phyloP scores from a whole-genome alignment of 78 protist species.

The Polysphondylium violaceum region DNA sequence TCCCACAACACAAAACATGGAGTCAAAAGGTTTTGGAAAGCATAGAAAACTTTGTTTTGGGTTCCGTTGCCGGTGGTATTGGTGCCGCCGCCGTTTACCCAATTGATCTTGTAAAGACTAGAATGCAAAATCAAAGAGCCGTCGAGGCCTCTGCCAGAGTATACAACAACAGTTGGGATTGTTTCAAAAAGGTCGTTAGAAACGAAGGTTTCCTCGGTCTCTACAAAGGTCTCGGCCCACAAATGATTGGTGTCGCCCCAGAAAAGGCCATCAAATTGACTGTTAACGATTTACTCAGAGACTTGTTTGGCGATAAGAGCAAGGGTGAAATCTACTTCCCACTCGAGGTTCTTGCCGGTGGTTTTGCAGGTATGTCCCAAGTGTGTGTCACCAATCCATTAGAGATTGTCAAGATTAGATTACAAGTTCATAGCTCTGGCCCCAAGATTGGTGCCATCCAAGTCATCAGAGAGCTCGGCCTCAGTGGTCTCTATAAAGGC shows the following conservation, averaged over 20 bases:
- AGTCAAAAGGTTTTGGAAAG: conserved; percentile 24
- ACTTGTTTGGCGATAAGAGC: conserved; percentile 73
- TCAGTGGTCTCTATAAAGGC: conserved; percentile 89
- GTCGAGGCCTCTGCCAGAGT: conserved; percentile 67
- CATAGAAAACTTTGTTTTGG: conserved; percentile 78
- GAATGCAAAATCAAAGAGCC: conserved; percentile 87
- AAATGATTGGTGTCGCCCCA: conserved; percentile 93
- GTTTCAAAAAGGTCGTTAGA: conserved; percentile 81
- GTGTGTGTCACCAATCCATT: conserved; percentile 91
- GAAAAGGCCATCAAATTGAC: conserved; percentile 92
- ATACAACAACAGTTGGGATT: conserved; percentile 83
- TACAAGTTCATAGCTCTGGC: conserved; percentile 78
- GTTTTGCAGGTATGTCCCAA: conserved; percentile 88
- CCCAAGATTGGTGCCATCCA: conserved; percentile 40
- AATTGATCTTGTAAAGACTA: conserved; percentile 88
- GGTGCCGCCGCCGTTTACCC: conserved; percentile 91
- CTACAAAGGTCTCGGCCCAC: conserved; percentile 88
- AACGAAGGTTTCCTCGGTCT: conserved; percentile 84
- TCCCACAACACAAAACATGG: conserved; percentile 9
- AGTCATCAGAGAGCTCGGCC: conserved; percentile 79
- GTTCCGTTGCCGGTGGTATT: conserved; percentile 88
- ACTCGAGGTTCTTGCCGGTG: conserved; percentile 88
- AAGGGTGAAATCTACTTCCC: conserved; percentile 87
- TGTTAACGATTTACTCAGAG: conserved; percentile 85
- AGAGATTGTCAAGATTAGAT: conserved; percentile 91